A percentile compares a stretch with the other conserved stretches of the same genome.
phyloP scores from a whole-genome alignment of 345 rosid species.

The Litchi chinensis region DNA sequence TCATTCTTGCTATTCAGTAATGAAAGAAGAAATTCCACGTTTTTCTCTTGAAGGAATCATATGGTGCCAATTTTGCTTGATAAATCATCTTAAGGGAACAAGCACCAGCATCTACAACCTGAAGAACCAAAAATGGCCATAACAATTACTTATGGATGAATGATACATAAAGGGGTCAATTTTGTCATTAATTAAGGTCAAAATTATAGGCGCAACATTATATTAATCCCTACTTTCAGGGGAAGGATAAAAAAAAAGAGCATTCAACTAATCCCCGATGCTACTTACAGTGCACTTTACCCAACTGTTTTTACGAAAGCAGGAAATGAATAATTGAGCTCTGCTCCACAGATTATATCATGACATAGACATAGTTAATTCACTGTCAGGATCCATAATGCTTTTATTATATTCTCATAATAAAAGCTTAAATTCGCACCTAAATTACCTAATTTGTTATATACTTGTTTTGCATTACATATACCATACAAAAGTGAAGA shows the following conservation, averaged over 20 bases:
- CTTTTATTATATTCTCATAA: too few relatives aligned
- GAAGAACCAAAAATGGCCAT: conserved; percentile 24
- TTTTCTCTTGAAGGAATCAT: conserved; percentile 66
- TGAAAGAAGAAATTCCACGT: conserved; percentile 71
- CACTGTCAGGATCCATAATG: neutral
- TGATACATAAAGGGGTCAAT: neutral
- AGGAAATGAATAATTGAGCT: neutral
- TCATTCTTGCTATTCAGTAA: conserved; percentile 66
- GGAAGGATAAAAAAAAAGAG: neutral
- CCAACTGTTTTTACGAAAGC: neutral
- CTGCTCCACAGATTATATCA: neutral
- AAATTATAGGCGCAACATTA: neutral
- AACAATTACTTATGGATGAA: neutral
- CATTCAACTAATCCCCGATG: neutral
- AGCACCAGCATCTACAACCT: conserved; percentile 92
- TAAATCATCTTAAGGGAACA: conserved; percentile 83
- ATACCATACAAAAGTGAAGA: too few relatives aligned
- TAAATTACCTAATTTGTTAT: too few relatives aligned
- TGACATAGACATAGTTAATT: neutral
- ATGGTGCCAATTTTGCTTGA: conserved; percentile 82
- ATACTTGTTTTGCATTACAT: too few relatives aligned
- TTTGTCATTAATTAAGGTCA: too few relatives aligned
- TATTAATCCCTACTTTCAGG: too few relatives aligned
- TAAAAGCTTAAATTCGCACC: too few relatives aligned
- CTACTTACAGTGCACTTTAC: neutral